A percentile compares a stretch with the other conserved stretches of the same genome.
These are phyloP conservation scores for Diaporthe eres DNA, from an alignment of 2,329 filamentous ascomycete species.

Conservation along the genomic window DNA sequence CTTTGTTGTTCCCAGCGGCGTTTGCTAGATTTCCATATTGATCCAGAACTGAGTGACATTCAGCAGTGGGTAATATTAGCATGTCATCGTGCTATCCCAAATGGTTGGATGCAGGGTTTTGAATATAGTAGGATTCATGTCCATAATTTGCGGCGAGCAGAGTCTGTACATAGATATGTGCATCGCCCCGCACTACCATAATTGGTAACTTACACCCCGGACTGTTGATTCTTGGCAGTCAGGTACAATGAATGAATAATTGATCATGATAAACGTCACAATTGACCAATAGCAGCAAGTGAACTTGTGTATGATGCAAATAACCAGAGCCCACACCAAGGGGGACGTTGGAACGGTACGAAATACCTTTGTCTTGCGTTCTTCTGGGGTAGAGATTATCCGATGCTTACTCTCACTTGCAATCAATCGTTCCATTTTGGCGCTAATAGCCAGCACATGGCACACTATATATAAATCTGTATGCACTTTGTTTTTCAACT, in stretches of 20 bases:
- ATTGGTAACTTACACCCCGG: background rate
- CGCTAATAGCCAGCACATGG: too few relatives aligned
- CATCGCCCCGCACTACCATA: background rate
- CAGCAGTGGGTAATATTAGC: too few relatives aligned
- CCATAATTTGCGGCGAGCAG: background rate
- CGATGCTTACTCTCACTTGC: background rate
- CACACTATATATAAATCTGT: too few relatives aligned
- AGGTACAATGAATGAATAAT: background rate
- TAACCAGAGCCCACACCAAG: background rate
- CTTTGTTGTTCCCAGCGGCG: slow-evolving; percentile 47
- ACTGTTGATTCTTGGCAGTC: background rate
- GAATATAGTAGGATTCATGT: background rate
- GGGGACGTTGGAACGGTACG: background rate
- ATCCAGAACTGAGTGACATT: background rate
- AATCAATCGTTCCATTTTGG: too few relatives aligned
- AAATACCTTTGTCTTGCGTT: too few relatives aligned
- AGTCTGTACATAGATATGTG: background rate
- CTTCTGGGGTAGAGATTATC: background rate
- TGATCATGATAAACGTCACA: background rate
- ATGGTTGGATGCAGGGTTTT: background rate
- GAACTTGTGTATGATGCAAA: background rate
- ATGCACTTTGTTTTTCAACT: too few relatives aligned
- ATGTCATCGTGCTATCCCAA: background rate
- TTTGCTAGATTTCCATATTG: slow-evolving; percentile 40
- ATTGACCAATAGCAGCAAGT: background rate